Evolutionary conservation across 164 flowering plant species (phyloP).

Genomic region (Liriodendron chinense): DNA sequence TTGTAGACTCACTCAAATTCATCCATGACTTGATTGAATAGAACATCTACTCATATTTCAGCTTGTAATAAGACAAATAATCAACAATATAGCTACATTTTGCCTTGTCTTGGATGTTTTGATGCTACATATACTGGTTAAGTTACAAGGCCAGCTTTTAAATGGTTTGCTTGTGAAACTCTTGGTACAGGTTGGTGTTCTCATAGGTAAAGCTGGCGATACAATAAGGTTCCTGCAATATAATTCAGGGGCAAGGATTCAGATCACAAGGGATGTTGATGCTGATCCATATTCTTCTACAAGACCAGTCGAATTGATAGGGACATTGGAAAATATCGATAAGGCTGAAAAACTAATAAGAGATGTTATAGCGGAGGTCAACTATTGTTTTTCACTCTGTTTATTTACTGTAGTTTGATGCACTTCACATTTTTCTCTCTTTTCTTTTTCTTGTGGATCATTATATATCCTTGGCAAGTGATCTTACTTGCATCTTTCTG

Average conservation of each 20-base stretch:
- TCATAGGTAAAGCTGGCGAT: slow-evolving; percentile 92
- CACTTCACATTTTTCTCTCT: neutral
- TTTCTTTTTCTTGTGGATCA: neutral
- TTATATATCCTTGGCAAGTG: neutral
- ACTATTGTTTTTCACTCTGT: neutral
- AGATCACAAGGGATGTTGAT: slow-evolving; percentile 85
- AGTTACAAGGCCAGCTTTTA: neutral
- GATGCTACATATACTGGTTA: no score
- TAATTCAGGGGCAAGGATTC: slow-evolving; percentile 92
- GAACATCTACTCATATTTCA: neutral
- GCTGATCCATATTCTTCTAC: slow-evolving; percentile 65
- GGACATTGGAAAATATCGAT: slow-evolving; percentile 56
- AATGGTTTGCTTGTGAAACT: neutral
- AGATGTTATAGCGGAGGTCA: slow-evolving; percentile 95
- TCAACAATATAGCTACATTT: neutral
- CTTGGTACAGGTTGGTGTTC: slow-evolving; percentile 78
- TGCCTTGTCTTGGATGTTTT: no score
- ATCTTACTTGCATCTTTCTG: slow-evolving; percentile 7
- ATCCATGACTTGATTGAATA: neutral
- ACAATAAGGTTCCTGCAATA: slow-evolving; percentile 73
- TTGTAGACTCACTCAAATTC: neutral
- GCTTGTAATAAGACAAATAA: neutral
- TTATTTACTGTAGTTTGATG: neutral
- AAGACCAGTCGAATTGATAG: slow-evolving; percentile 83
- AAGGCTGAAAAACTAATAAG: slow-evolving; percentile 89